Evolutionary conservation across 2,329 filamentous ascomycete genomes (phyloP), one percentile per base, ranked within the genome.

Genomic region (Periglandula ipomoeae): DNA sequence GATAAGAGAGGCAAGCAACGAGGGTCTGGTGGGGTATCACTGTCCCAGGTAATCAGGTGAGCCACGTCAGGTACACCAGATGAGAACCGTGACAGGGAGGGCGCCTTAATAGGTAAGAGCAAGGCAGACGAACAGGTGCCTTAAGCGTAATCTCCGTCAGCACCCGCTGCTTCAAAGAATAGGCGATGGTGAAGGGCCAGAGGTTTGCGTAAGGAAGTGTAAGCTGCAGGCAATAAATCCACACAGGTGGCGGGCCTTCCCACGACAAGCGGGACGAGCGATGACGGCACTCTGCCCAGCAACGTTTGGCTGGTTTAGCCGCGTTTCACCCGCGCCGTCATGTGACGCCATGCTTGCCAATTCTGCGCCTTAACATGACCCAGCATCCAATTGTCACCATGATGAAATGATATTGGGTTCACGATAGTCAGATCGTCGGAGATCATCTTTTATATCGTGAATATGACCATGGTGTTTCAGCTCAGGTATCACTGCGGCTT

Each of bases 241-340:
- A 39, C 10, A 17, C 24, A 11, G 7, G 44, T 39, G 39, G 35
- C 35, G 35, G n/a, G 35, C 19, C 35, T 10, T 13, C 39, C 24
- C 11, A 20, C 24, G 39, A 4, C 17, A 32, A 32, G 30, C 19
- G 40, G 46, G 50, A 48, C 37, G 55, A 50, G 50, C 55, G 59
- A 65, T 65, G 62, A 65, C 62, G 61, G 62, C 59, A 62, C 58
- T 44, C 51, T 47, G 43, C 44, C 51, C 34, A 46, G 46, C 46
- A 48, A 48, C 35, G 6, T 37, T n/a, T 44, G 17, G n/a, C 24
- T 37, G 22, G 42, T 53, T 63, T 61, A 59, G 44, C 56, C 58
- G 62, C 44, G 32, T 51, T 56, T 63, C 50, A 56, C 24, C 60
- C 61, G 55, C 11, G 5, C 20, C 32, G 51, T 64, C 63, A 64